A percentile compares a stretch with the other conserved stretches of the same genome.
phyloP scores from a whole-genome alignment of 2,329 filamentous ascomycete species.

The Phyllosticta paracitricarpa region DNA sequence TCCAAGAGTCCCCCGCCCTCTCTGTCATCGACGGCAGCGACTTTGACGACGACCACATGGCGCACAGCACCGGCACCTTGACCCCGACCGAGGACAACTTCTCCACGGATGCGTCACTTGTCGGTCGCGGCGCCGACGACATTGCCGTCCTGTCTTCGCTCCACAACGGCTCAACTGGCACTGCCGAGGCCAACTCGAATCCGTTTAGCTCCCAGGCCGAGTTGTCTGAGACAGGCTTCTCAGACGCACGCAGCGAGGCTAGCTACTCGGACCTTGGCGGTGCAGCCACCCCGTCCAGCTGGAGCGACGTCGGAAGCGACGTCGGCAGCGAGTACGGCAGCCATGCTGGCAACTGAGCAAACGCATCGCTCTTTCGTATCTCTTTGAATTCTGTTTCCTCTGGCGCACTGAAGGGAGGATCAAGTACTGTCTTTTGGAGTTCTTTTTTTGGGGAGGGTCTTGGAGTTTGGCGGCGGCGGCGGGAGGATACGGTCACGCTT shows the following conservation, averaged over 20 bases:
- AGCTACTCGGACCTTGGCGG: conserved; percentile 25
- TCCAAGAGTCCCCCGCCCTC: conserved; percentile 7
- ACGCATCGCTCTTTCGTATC: background rate
- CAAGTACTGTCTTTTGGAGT: background rate
- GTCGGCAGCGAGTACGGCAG: conserved; percentile 28
- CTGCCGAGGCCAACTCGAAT: conserved; percentile 22
- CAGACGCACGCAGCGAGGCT: conserved; percentile 24
- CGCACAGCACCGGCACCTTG: conserved; percentile 22
- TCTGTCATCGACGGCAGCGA: conserved; percentile 11
- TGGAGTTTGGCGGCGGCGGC: background rate
- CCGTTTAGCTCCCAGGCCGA: conserved; percentile 16
- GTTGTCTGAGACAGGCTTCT: conserved; percentile 24
- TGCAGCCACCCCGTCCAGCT: conserved; percentile 27
- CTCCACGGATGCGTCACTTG: conserved; percentile 16
- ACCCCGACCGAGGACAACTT: conserved; percentile 29
- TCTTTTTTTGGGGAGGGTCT: background rate
- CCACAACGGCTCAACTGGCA: conserved; percentile 13
- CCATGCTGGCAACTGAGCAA: background rate
- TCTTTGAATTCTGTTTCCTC: background rate
- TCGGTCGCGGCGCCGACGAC: conserved; percentile 23
- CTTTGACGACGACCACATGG: conserved; percentile 18
- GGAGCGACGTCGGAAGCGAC: conserved; percentile 32
- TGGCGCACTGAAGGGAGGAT: background rate
- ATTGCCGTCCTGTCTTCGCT: conserved; percentile 20
- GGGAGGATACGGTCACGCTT: background rate